Evolutionary conservation across 805 yeast species (phyloP), one percentile per base, ranked within the genome.

Genomic region (Millerozyma miso): DNA sequence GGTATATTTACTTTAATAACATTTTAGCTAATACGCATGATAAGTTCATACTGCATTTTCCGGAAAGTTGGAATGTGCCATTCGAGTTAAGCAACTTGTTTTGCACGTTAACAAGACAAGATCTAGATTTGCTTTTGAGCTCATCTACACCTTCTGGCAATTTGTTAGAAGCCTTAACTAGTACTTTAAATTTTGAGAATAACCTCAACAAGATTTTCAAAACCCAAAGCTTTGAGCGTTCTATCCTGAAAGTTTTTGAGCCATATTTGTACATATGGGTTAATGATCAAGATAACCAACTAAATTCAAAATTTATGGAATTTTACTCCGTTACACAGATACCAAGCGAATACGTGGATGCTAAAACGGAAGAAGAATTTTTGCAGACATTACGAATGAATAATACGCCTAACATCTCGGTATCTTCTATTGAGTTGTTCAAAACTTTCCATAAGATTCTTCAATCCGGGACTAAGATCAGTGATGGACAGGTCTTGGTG

Each of bases 191-290:
- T 36, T 93, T 93, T 63, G 99, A 93, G 55, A 76, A 74, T 46
- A 82, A 69, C 49, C 68, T 90, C 34, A 82, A 81, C 49, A 76
- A 77, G n/a, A 73, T 75, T 41, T 86, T 85, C 59, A 67, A 77
- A 13, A 71, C 77, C 13, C 55, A 60, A 7, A 71, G 65, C 8
- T 71, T 69, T 35, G 60, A 62, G 61, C 50, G 71, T 63, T 40
- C 77, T 80, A 43, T 87, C 83, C 33, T 73, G 69, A 37, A 80
- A 19, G 65, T 83, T 29, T 90, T 93, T 58, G 95, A 88, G 59
- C 97, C 97, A 1, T 88, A 85, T 58, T 69, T 93, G 37, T 77
- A 77, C 33, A 63, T 88, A 12, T 93, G 98, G 97, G 82, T 93
- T 8, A 80, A 80, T 15, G 85, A 88, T 54, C 98, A 93, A 63